These are phyloP conservation scores for Leishmania lainsoni DNA, from an alignment of 208 protist genomes.

Conservation along the genomic window DNA sequence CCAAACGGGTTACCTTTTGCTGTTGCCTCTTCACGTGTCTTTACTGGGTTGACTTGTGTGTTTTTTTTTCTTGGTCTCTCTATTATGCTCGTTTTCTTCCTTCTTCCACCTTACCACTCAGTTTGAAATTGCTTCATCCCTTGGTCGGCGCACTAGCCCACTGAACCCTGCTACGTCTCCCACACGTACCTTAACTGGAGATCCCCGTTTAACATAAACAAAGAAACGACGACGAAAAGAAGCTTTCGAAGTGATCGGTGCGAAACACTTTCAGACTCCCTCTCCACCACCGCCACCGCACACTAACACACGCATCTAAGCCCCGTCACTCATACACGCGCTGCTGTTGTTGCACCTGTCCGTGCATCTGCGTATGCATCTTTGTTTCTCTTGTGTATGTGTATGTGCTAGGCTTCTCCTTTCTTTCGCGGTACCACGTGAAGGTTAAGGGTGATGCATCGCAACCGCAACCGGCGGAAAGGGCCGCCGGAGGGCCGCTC, in stretches of 20 bases:
- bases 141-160: neutral
- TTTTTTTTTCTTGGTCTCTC: neutral
- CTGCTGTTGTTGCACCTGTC: conserved; percentile 1
- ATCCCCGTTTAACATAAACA: neutral
- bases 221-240: neutral
- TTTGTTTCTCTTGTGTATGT: neutral
- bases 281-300: neutral
- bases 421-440: neutral
- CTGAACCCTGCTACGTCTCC: neutral
- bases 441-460: conserved; percentile 22
- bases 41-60: neutral
- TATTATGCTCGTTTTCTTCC: neutral
- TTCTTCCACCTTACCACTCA: neutral
- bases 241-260: neutral
- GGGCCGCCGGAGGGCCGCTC: conserved; percentile 23
- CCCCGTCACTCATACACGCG: neutral
- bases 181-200: neutral
- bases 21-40: neutral
- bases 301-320: neutral
- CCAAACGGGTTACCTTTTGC: neutral
- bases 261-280: neutral
- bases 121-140: neutral
- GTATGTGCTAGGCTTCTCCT: neutral
- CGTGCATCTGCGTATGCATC: neutral
- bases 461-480: conserved; percentile 35